Conservation (phyloP, 2,329 filamentous ascomycete genomes). For the Fonsecaea pugnacius region DNA sequence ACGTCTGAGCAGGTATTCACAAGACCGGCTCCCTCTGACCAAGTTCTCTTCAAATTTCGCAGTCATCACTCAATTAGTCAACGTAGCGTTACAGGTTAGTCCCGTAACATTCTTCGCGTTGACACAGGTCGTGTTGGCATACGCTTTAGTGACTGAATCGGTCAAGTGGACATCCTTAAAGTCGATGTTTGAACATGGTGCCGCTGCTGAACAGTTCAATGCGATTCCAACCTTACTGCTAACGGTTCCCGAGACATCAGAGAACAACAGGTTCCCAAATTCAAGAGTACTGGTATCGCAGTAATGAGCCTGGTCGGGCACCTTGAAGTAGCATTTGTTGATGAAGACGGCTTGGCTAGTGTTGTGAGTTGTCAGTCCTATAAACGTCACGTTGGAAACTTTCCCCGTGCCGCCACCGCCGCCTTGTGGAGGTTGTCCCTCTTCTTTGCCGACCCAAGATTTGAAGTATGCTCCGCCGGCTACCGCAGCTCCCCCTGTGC, state of each 20-base stretch:
- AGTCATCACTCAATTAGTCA: neutral
- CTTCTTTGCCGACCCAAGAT: conserved; percentile 14
- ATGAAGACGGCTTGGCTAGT: conserved; percentile 7
- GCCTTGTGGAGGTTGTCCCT: conserved; percentile 11
- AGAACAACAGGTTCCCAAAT: conserved; percentile 12
- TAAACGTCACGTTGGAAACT: conserved; percentile 12
- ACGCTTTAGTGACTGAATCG: conserved; percentile 5
- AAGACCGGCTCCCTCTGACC: neutral
- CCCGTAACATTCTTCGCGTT: conserved; percentile 10
- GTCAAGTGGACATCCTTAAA: conserved; percentile 8
- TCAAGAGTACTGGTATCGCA: conserved; percentile 20
- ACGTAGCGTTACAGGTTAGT: conserved; percentile 1
- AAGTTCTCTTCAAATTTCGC: neutral
- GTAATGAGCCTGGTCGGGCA: conserved; percentile 7
- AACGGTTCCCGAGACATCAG: conserved; percentile 15
- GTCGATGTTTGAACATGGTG: conserved; percentile 10
- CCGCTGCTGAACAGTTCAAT: conserved; percentile 15
- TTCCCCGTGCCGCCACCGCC: conserved; percentile 10
- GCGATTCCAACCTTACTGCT: conserved; percentile 16
- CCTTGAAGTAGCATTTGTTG: conserved; percentile 18
- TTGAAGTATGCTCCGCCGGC: conserved; percentile 17
- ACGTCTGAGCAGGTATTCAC: neutral
- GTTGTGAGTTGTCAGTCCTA: conserved; percentile 11
- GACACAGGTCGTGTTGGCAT: conserved; percentile 10
- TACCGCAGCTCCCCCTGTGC: conserved; percentile 8